Evolutionary conservation across 495 filamentous ascomycete species (phyloP), one percentile per base, ranked within the genome.

Genomic region (Coniosporium apollinis): DNA sequence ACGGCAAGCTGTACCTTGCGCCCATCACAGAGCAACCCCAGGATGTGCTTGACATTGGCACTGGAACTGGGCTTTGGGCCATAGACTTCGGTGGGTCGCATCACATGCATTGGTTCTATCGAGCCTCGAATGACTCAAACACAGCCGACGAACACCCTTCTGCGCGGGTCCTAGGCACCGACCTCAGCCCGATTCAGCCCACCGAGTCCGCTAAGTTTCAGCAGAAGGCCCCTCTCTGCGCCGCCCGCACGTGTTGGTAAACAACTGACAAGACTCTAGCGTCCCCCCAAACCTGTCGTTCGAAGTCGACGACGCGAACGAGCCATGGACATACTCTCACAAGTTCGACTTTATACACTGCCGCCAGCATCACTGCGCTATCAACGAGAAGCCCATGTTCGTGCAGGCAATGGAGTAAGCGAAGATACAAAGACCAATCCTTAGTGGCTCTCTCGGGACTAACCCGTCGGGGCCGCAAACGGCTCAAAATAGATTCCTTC

Each of bases 271-370:
- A n/a, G n/a, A n/a, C n/a, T n/a, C n/a, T n/a, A n/a, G n/a, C n/a
- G 49, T 55, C 16, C 51, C 54, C 5, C 48, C 49, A 1, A 57
- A 57, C 39, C 32, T 40, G 5, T 34, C 36, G 13, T 57, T 57
- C 45, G 34, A 50, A 24, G 41, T 57, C 43, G 46, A 50, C 29
- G 51, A 57, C 31, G 42, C 41, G n/a, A 42, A 48, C 21, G 33
- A 26, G 29, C 43, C 43, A 3, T 56, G 47, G 49, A 36, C 45
- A 22, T 53, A 47, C 20, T 19, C 22, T 11, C 36, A 33, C 5
- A 28, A 37, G 14, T 53, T 56, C 40, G 52, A 56, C 34, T 41
- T 53, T 35, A 45, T 56, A 31, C 49, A 56, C 33, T 30, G 40
- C 18, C 47, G 52, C 25, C 5, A 15, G 44, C 19, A 32, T 19